A percentile compares a stretch with the other conserved stretches of the same genome.
Conservation (phyloP, 331 rosid species). For the Malus hybrid region DNA sequence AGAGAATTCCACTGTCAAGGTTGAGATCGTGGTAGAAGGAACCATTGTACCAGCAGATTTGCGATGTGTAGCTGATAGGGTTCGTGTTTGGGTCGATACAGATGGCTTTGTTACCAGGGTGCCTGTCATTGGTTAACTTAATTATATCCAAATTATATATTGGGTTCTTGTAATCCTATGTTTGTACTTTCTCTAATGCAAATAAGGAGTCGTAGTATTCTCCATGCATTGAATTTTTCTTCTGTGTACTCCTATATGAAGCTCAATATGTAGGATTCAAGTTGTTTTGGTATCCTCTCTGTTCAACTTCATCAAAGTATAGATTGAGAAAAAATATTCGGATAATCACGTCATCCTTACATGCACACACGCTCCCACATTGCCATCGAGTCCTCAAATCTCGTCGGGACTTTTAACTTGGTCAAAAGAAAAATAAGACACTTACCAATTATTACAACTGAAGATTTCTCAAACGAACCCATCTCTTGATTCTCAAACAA, state of each 20-base stretch:
- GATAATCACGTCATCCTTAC: no score
- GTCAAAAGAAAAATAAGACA: neutral
- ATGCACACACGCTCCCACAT: no score
- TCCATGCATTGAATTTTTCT: neutral
- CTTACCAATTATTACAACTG: neutral
- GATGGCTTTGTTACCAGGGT: neutral
- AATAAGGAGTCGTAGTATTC: neutral
- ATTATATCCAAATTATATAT: neutral
- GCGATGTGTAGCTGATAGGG: neutral
- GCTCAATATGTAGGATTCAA: neutral
- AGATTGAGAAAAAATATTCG: no score
- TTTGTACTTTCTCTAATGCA: neutral
- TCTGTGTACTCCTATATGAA: neutral
- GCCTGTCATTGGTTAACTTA: neutral
- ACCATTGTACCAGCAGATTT: neutral
- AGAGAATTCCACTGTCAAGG: neutral
- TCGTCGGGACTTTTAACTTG: neutral
- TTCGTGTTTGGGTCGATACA: constrained; percentile 10
- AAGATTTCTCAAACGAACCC: neutral
- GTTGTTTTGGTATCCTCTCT: neutral
- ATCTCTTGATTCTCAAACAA: no score
- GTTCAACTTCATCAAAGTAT: neutral
- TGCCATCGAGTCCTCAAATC: no score
- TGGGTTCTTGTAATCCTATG: neutral
- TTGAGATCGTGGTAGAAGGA: neutral